Conservation (phyloP, 371 early-diverging fungal species). For the Mycotypha africana region DNA sequence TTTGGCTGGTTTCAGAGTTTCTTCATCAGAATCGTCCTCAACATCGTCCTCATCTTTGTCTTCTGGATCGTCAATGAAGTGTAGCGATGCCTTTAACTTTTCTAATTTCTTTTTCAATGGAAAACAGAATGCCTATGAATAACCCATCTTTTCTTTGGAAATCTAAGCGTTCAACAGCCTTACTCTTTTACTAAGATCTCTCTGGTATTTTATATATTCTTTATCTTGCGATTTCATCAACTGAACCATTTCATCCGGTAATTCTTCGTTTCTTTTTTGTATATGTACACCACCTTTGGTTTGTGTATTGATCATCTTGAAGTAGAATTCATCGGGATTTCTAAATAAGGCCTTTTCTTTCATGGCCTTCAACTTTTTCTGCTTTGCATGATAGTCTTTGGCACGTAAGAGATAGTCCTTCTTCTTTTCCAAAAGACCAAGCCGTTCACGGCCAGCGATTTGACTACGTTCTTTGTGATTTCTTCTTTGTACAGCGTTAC, state of each 20-base stretch:
- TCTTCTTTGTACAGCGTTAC: slow-evolving; percentile 84
- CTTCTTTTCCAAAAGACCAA: slow-evolving; percentile 92
- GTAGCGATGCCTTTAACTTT: slow-evolving; percentile 58
- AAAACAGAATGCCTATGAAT: too few species aligned
- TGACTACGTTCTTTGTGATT: slow-evolving; percentile 93
- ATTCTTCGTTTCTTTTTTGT: slow-evolving; percentile 64
- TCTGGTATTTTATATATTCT: slow-evolving; percentile 77
- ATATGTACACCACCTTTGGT: slow-evolving; percentile 83
- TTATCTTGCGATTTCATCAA: slow-evolving; percentile 91
- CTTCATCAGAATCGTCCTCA: slow-evolving; percentile 41
- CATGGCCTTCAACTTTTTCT: slow-evolving; percentile 77
- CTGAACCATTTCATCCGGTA: slow-evolving; percentile 73
- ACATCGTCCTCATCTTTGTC: slow-evolving; percentile 29
- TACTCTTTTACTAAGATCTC: slow-evolving; percentile 75
- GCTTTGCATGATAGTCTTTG: slow-evolving; percentile 82
- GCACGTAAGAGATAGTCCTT: slow-evolving; percentile 97
- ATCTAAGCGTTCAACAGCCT: too few species aligned
- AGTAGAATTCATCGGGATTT: slow-evolving; percentile 98
- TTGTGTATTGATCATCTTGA: slow-evolving; percentile 86
- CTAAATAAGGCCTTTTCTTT: slow-evolving; percentile 79
- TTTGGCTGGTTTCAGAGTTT: slow-evolving; percentile 22
- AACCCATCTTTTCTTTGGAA: too few species aligned
- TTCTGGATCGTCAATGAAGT: slow-evolving; percentile 51
- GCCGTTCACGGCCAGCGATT: slow-evolving; percentile 59
- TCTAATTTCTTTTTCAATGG: slow-evolving; percentile 59